phyloP scores from a whole-genome alignment of 495 filamentous ascomycete species.

The Podospora australis region DNA sequence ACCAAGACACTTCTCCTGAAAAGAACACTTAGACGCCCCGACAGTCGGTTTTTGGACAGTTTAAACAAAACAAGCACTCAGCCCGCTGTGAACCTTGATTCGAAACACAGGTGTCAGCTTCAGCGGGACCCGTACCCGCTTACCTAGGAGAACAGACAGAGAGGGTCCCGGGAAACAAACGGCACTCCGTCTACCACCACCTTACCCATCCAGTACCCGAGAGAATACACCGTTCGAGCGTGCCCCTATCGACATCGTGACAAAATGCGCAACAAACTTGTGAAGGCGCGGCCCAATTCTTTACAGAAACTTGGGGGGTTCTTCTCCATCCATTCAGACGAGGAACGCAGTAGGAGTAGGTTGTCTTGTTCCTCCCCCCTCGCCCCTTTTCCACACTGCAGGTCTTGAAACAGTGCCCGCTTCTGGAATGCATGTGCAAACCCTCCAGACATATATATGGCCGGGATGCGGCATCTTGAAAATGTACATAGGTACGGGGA shows the following conservation, averaged over 20 bases:
- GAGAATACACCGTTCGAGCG: not conserved
- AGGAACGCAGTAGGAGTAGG: slow-evolving; percentile 33
- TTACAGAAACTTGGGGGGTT: slow-evolving; percentile 20
- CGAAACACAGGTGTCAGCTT: slow-evolving; percentile 2
- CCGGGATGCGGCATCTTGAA: not conserved
- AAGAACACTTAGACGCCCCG: too few species aligned
- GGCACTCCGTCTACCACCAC: not conserved
- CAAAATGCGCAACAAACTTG: slow-evolving; percentile 38
- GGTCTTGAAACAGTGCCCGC: not conserved
- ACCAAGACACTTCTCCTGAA: too few species aligned
- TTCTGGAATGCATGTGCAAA: not conserved
- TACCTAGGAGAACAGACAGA: not conserved
- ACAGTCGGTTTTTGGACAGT: too few species aligned
- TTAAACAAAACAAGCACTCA: slow-evolving; percentile 1
- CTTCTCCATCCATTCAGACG: slow-evolving; percentile 24
- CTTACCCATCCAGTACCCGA: not conserved
- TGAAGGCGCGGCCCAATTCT: slow-evolving; percentile 30
- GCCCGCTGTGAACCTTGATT: not conserved
- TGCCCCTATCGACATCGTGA: not conserved
- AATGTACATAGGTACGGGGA: not conserved
- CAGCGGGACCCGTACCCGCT: not conserved
- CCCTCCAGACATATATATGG: not conserved
- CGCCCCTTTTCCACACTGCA: not conserved
- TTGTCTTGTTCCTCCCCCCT: slow-evolving; percentile 1
- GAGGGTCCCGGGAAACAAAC: slow-evolving; percentile 7